Evolutionary conservation across 371 early-diverging fungal genomes (phyloP).

Genomic region (Furculomyces boomerangus): DNA sequence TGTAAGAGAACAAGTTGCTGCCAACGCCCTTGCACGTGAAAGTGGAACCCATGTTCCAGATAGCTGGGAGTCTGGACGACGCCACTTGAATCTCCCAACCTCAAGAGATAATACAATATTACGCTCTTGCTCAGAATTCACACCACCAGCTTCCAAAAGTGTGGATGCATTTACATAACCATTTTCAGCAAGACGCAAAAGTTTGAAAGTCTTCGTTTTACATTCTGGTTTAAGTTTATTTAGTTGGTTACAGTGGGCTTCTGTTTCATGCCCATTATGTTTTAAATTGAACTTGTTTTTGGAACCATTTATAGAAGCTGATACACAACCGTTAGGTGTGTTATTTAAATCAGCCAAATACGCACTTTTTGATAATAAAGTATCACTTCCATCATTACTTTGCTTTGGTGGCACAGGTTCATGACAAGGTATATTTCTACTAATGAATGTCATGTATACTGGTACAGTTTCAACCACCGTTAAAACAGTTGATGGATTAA

Average conservation of each 20-base stretch:
- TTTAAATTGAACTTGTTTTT: too few relatives aligned
- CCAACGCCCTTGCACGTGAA: slow-evolving; percentile 63
- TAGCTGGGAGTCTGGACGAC: slow-evolving; percentile 44
- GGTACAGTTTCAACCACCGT: slow-evolving; percentile 53
- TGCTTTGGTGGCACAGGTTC: background rate
- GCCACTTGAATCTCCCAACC: slow-evolving; percentile 55
- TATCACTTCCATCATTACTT: too few relatives aligned
- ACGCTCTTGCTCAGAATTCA: slow-evolving; percentile 66
- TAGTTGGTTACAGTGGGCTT: background rate
- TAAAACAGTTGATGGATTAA: slow-evolving; percentile 44
- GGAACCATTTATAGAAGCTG: too few relatives aligned
- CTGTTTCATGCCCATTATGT: too few relatives aligned
- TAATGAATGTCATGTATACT: slow-evolving; percentile 47
- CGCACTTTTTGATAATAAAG: too few relatives aligned
- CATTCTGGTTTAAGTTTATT: background rate
- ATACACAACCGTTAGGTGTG: too few relatives aligned
- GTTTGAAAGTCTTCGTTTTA: slow-evolving; percentile 24
- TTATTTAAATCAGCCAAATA: too few relatives aligned
- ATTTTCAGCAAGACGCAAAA: slow-evolving; percentile 58
- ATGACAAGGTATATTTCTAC: slow-evolving; percentile 6
- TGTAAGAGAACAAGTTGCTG: slow-evolving; percentile 64
- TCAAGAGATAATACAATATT: slow-evolving; percentile 75
- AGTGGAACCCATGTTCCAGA: slow-evolving; percentile 86
- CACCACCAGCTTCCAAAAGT: slow-evolving; percentile 69
- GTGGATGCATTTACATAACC: slow-evolving; percentile 70